phyloP scores from a whole-genome alignment of 352 stramenopile species.

The Phytophthora kernoviae region DNA sequence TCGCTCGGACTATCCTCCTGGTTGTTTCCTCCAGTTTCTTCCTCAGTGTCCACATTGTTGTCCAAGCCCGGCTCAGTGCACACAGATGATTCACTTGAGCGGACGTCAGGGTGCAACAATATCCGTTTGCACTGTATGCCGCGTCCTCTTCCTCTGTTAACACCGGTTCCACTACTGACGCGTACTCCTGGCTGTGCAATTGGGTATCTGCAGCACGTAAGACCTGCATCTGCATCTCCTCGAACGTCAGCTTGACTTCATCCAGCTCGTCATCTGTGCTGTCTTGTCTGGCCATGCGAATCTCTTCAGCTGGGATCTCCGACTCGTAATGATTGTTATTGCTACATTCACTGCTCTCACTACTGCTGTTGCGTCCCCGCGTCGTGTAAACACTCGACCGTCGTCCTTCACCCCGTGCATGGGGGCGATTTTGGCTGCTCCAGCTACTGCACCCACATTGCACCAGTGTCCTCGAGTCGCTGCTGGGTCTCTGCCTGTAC shows the following conservation, averaged over 20 bases:
- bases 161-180: conserved; percentile 2
- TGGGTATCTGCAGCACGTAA: not conserved
- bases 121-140: not conserved
- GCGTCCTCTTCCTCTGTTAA: conserved; percentile 17
- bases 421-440: conserved; percentile 37
- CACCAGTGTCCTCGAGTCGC: conserved; percentile 17
- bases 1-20: conserved; percentile 35
- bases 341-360: conserved; percentile 37
- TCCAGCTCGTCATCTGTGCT: conserved; percentile 16
- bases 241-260: conserved; percentile 15
- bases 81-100: conserved; percentile 21
- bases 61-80: conserved; percentile 15
- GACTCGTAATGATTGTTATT: conserved; percentile 38
- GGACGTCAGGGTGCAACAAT: conserved; percentile 27
- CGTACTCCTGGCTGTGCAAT: not conserved
- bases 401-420: conserved; percentile 34
- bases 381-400: conserved; percentile 18
- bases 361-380: conserved; percentile 24
- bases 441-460: conserved; percentile 20
- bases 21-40: conserved; percentile 26
- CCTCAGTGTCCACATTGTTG: conserved; percentile 16
- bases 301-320: conserved; percentile 33
- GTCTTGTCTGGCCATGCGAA: conserved; percentile 34
- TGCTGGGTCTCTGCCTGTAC: conserved; percentile 40
- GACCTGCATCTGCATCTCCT: conserved; percentile 9